phyloP scores from a whole-genome alignment of 306 rosid species.

The Cercis canadensis region DNA sequence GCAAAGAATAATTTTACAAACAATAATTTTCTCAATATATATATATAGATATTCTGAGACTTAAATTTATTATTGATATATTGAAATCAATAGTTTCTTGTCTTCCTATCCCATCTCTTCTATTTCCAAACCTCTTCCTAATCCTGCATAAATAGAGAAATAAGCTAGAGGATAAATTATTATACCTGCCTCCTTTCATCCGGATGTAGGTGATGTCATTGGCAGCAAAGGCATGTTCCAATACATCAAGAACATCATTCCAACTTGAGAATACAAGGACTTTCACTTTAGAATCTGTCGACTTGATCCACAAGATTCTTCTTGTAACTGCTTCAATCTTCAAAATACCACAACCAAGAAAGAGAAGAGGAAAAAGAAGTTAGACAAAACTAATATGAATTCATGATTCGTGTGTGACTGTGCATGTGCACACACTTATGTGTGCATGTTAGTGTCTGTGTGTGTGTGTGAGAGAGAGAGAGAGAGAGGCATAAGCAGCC shows the following conservation, averaged over 20 bases:
- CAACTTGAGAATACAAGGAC: slow-evolving; percentile 95
- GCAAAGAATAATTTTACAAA: no score
- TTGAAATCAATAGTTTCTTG: slow-evolving; percentile 10
- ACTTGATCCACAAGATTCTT: slow-evolving; percentile 88
- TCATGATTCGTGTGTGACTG: background rate
- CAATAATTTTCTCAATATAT: no score
- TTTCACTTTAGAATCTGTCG: slow-evolving; percentile 71
- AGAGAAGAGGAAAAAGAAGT: slow-evolving; percentile 22
- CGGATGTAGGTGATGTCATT: slow-evolving; percentile 68
- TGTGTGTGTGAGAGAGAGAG: no score
- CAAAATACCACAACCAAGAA: slow-evolving; percentile 37
- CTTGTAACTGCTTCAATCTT: slow-evolving; percentile 93
- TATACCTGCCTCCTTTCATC: slow-evolving; percentile 98
- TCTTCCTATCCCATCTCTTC: slow-evolving; percentile 14
- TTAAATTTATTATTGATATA: background rate
- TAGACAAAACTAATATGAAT: slow-evolving; percentile 2
- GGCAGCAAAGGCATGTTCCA: slow-evolving; percentile 84
- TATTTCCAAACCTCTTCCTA: slow-evolving; percentile 20
- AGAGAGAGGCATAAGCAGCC: no score
- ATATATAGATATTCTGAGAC: background rate
- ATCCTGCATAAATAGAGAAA: slow-evolving; percentile 28
- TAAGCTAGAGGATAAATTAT: slow-evolving; percentile 21
- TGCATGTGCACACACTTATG: background rate
- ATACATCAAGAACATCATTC: slow-evolving; percentile 93
- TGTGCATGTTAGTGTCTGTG: no score